Conservation (phyloP, 768 basidiomycete genomes). For the Boletus pseudo-olivaceus region DNA sequence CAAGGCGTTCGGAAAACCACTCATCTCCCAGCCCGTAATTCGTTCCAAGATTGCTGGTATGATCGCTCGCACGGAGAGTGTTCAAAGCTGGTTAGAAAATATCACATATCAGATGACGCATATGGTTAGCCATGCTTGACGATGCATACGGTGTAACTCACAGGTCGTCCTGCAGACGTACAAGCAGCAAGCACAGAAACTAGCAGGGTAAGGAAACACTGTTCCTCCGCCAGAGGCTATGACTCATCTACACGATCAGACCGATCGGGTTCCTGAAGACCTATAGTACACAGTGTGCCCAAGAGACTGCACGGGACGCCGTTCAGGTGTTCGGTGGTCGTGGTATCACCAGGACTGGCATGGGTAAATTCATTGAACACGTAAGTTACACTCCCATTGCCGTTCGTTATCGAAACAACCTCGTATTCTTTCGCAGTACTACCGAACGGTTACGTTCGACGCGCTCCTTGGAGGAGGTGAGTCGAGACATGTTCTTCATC, state of each 20-base stretch:
- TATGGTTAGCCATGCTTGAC: constrained; percentile 45
- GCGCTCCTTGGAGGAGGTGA: constrained; percentile 65
- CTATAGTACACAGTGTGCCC: constrained; percentile 69
- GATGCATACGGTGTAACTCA: neutral
- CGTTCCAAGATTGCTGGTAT: constrained; percentile 84
- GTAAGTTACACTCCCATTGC: constrained; percentile 24
- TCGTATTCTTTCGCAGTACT: constrained; percentile 25
- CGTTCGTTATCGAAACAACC: neutral
- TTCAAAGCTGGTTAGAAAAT: constrained; percentile 84
- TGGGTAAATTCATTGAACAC: constrained; percentile 60
- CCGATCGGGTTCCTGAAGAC: constrained; percentile 82
- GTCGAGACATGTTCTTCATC: neutral
- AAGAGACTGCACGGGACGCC: constrained; percentile 79
- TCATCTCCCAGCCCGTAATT: constrained; percentile 82
- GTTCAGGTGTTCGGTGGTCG: constrained; percentile 81
- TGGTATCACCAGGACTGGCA: constrained; percentile 75
- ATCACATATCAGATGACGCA: constrained; percentile 86
- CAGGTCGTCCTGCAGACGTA: constrained; percentile 43
- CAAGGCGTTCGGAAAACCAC: constrained; percentile 87
- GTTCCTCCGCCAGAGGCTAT: neutral
- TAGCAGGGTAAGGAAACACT: constrained; percentile 57
- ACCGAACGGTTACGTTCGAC: constrained; percentile 33
- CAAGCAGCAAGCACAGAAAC: constrained; percentile 64
- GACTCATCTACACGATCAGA: constrained; percentile 27
- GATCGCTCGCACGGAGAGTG: constrained; percentile 80